These are phyloP conservation scores for Wickerhamiella occidentalis DNA, from an alignment of 805 yeast species.

Conservation along the genomic window DNA sequence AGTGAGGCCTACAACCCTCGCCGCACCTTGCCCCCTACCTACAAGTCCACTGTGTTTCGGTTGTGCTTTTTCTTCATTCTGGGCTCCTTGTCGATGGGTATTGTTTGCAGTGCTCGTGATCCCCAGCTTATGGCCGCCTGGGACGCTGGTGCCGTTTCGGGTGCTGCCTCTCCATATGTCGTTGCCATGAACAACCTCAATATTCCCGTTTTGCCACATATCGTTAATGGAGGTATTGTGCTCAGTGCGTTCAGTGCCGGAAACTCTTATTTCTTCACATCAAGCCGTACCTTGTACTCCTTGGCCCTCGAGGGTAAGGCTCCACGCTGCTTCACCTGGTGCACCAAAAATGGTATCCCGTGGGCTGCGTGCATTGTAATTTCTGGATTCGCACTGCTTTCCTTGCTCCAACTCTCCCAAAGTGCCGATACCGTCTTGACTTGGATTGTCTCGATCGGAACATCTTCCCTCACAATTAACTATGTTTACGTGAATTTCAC, in stretches of 20 bases:
- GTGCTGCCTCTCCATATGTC: conserved; percentile 47
- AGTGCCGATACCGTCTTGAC: conserved; percentile 50
- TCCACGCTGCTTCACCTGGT: conserved; percentile 50
- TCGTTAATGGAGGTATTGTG: conserved; percentile 67
- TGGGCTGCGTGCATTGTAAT: conserved; percentile 39
- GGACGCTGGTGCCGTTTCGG: conserved; percentile 40
- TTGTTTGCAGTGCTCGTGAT: conserved; percentile 60
- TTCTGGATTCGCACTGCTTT: conserved; percentile 47
- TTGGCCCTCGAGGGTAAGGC: conserved; percentile 63
- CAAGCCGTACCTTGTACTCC: conserved; percentile 57
- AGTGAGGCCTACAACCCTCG: conserved; percentile 70
- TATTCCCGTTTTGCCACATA: conserved; percentile 36
- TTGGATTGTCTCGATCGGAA: conserved; percentile 63
- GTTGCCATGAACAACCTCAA: conserved; percentile 59
- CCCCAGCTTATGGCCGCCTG: conserved; percentile 47
- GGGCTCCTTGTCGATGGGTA: conserved; percentile 69
- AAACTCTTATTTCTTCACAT: conserved; percentile 64
- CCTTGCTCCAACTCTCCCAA: conserved; percentile 51
- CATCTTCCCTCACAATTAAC: conserved; percentile 56
- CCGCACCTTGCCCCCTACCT: conserved; percentile 59
- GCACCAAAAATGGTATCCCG: conserved; percentile 62
- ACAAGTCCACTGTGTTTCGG: conserved; percentile 61
- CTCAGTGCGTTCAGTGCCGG: conserved; percentile 76
- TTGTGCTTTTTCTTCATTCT: conserved; percentile 55
- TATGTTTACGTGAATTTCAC: conserved; percentile 46